Conservation (phyloP, 257 asterid species). For the Verbena officinalis region DNA sequence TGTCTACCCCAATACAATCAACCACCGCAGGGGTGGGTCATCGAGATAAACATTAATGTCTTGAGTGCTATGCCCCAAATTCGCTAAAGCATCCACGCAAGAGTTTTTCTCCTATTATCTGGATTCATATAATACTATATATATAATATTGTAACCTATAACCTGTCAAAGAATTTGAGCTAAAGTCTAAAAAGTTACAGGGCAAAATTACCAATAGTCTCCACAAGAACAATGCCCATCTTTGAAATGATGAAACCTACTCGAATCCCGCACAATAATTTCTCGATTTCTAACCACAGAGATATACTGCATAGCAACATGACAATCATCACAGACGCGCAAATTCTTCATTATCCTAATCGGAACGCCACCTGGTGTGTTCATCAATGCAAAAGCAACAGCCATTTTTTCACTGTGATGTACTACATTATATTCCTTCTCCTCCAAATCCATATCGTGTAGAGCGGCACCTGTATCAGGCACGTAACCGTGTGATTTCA, state of each 20-base stretch:
- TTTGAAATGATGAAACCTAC: conserved; percentile 86
- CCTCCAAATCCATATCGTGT: conserved; percentile 85
- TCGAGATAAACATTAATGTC: too few relatives aligned
- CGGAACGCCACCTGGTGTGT: conserved; percentile 48
- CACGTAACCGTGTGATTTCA: conserved; percentile 64
- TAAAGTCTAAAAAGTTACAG: too few relatives aligned
- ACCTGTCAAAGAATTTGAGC: too few relatives aligned
- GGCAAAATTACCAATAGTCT: conserved; percentile 74
- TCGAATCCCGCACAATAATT: conserved; percentile 63
- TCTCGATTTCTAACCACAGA: conserved; percentile 61
- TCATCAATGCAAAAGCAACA: conserved; percentile 80
- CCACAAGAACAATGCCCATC: conserved; percentile 79
- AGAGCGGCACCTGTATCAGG: conserved; percentile 62
- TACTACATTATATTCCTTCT: conserved; percentile 62
- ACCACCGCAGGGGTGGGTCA: too few relatives aligned
- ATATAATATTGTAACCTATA: too few relatives aligned
- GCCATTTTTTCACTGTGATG: conserved; percentile 89
- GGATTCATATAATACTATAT: too few relatives aligned
- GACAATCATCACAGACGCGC: conserved; percentile 82
- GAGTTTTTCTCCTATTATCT: too few relatives aligned
- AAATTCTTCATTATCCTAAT: conserved; percentile 90
- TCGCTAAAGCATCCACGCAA: too few relatives aligned
- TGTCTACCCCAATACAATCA: too few relatives aligned
- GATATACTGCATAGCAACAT: conserved; percentile 64
- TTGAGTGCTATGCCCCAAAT: too few relatives aligned